phyloP scores from a whole-genome alignment of 352 stramenopile genomes.

The Pythium sp. region DNA sequence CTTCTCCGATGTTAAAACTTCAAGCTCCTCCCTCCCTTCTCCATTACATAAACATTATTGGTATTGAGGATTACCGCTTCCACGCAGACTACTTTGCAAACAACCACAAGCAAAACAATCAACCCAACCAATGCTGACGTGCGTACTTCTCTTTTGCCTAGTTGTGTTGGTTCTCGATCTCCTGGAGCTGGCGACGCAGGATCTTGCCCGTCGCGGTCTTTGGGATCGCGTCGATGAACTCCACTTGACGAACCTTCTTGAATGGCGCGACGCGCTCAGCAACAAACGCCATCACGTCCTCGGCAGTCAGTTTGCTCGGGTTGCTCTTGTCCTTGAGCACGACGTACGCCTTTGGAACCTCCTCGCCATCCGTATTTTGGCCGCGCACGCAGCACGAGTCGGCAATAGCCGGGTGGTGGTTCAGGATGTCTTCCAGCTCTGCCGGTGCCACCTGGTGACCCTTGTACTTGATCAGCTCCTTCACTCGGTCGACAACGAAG shows the following conservation, averaged over 20 bases:
- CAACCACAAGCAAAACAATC: too few species aligned
- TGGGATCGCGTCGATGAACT: slow-evolving; percentile 88
- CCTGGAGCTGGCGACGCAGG: slow-evolving; percentile 75
- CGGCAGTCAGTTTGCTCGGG: slow-evolving; percentile 30
- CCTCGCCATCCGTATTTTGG: slow-evolving; percentile 73
- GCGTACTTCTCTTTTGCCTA: too few species aligned
- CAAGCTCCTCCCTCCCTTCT: too few species aligned
- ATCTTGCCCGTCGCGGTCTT: slow-evolving; percentile 89
- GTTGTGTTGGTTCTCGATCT: slow-evolving; percentile 21
- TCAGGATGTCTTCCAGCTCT: slow-evolving; percentile 89
- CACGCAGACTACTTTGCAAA: too few species aligned
- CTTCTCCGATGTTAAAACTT: too few species aligned
- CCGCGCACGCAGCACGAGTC: slow-evolving; percentile 75
- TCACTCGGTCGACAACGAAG: slow-evolving; percentile 91
- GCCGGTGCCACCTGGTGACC: slow-evolving; percentile 90
- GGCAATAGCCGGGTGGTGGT: slow-evolving; percentile 61
- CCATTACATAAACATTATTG: too few species aligned
- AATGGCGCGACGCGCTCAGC: slow-evolving; percentile 44
- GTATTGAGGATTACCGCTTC: too few species aligned
- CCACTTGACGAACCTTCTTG: slow-evolving; percentile 85
- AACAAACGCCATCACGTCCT: slow-evolving; percentile 85
- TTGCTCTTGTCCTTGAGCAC: slow-evolving; percentile 52
- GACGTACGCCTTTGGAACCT: slow-evolving; percentile 87
- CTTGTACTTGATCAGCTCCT: slow-evolving; percentile 96
- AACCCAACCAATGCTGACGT: too few species aligned